Evolutionary conservation across 495 filamentous ascomycete species (phyloP).

Genomic region (Aspergillus affinis): DNA sequence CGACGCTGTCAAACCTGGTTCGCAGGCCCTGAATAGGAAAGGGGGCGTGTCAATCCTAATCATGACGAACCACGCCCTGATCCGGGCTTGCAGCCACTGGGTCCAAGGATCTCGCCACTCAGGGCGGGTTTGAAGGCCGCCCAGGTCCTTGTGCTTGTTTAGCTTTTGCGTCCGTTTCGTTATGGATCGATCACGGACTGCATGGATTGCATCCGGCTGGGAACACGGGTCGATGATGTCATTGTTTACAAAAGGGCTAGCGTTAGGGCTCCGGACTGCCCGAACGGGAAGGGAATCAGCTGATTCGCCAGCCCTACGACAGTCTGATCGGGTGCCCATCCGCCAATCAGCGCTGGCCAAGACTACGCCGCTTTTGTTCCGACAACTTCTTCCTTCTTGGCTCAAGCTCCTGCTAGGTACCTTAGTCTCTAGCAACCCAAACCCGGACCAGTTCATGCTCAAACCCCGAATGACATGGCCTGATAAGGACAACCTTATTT

Average conservation of each 20-base stretch:
- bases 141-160: no score
- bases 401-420: no score
- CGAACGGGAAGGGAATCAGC: background rate
- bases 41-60: background rate
- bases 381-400: background rate
- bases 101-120: background rate
- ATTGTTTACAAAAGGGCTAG: background rate
- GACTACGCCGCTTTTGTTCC: background rate
- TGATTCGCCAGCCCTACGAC: background rate
- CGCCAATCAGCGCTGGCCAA: background rate
- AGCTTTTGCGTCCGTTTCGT: background rate
- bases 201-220: background rate
- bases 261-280: background rate
- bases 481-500: background rate
- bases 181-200: background rate
- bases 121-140: background rate
- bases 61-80: constrained; percentile 10
- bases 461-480: constrained; percentile 2
- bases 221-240: background rate
- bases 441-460: background rate
- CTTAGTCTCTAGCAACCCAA: no score
- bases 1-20: constrained; percentile 19
- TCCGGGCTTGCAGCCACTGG: background rate
- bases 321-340: background rate
- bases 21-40: constrained; percentile 15